Conservation (phyloP, 2,329 filamentous ascomycete genomes). For the Arthroderma uncinatum region DNA sequence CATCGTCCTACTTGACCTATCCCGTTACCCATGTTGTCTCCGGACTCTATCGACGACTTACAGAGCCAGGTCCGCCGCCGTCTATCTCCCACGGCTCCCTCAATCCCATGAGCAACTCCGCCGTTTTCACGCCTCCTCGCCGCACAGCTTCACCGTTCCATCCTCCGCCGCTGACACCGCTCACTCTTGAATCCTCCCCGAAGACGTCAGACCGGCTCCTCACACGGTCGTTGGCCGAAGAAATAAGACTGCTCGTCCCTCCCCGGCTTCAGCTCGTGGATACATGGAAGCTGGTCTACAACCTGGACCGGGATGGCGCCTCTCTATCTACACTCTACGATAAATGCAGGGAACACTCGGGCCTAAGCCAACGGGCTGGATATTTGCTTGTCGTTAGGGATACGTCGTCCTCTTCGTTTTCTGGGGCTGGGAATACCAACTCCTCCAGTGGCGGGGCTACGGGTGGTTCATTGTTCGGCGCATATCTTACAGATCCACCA, state of each 20-base stretch:
- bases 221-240: slow-evolving; percentile 66
- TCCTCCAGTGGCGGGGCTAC: slow-evolving; percentile 28
- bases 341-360: slow-evolving; percentile 56
- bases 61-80: slow-evolving; percentile 27
- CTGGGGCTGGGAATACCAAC: slow-evolving; percentile 7
- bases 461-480: slow-evolving; percentile 58
- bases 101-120: slow-evolving; percentile 26
- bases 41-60: slow-evolving; percentile 57
- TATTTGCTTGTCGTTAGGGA: slow-evolving; percentile 86
- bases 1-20: slow-evolving; percentile 40
- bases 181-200: slow-evolving; percentile 54
- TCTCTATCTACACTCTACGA: slow-evolving; percentile 79
- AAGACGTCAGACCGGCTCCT: slow-evolving; percentile 53
- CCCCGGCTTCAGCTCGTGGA: slow-evolving; percentile 78
- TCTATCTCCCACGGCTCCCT: slow-evolving; percentile 15
- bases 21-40: slow-evolving; percentile 45
- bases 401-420: slow-evolving; percentile 28
- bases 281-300: slow-evolving; percentile 77
- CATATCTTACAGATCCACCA: slow-evolving; percentile 83
- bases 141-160: slow-evolving; percentile 68
- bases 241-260: slow-evolving; percentile 81
- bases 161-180: slow-evolving; percentile 74
- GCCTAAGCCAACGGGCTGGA: slow-evolving; percentile 58
- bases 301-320: slow-evolving; percentile 81
- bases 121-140: slow-evolving; percentile 49